These are phyloP conservation scores for Colletotrichum costaricense DNA, from an alignment of 2,329 filamentous ascomycete genomes.

Conservation along the genomic window DNA sequence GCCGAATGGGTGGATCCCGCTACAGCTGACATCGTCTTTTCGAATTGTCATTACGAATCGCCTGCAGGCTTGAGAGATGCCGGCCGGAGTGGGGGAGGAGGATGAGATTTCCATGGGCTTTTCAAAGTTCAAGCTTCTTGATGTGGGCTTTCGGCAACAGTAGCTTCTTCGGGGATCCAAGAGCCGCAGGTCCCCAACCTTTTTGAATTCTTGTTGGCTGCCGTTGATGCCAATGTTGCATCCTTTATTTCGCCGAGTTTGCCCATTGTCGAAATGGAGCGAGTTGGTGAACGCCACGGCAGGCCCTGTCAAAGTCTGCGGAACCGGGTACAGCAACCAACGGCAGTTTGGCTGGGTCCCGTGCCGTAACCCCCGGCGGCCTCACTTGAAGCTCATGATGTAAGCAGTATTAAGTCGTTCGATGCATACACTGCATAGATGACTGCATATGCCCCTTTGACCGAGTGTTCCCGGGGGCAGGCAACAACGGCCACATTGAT, in stretches of 20 bases:
- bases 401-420: too few species aligned
- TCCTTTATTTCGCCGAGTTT: background rate
- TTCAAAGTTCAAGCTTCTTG: background rate
- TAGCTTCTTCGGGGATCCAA: background rate
- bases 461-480: background rate
- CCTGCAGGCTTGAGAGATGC: background rate
- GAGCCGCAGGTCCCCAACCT: background rate
- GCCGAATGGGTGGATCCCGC: background rate
- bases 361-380: too few species aligned
- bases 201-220: background rate
- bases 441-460: too few species aligned
- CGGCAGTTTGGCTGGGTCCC: background rate
- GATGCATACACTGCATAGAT: too few species aligned
- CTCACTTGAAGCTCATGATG: too few species aligned
- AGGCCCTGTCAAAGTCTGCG: too few species aligned
- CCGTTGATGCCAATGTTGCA: background rate
- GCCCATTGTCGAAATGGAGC: too few species aligned
- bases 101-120: too few species aligned
- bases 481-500: background rate
- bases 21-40: background rate
- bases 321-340: background rate
- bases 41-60: background rate
- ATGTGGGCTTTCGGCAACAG: constrained; percentile 16
- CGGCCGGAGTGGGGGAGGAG: too few species aligned
- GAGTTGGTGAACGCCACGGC: background rate